Conservation (phyloP, 345 rosid species). For the Dipteronia sinensis region DNA sequence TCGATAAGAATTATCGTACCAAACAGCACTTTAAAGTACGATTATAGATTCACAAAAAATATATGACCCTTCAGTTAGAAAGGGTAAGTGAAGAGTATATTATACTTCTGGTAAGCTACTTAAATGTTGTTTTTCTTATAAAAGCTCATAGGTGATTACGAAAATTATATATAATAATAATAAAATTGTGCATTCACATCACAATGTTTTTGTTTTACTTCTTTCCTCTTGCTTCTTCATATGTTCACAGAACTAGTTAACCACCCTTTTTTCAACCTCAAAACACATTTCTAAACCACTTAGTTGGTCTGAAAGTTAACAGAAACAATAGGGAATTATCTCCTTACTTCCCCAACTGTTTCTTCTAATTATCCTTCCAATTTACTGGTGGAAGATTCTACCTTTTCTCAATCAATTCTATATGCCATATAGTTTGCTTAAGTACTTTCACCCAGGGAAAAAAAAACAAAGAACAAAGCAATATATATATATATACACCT, state of each 20-base stretch:
- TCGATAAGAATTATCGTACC: neutral
- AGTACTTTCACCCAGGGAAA: neutral
- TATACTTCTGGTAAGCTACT: neutral
- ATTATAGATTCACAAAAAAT: neutral
- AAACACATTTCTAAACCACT: neutral
- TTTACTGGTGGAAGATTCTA: neutral
- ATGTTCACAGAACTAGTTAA: neutral
- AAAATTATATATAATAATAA: no score
- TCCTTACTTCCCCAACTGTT: neutral
- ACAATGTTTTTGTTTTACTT: neutral
- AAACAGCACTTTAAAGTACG: neutral
- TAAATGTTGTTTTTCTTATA: neutral
- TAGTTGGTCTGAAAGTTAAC: neutral
- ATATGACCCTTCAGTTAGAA: neutral
- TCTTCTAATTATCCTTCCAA: neutral
- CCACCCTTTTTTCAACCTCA: neutral
- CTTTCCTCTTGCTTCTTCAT: neutral
- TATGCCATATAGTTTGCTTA: constrained; percentile 1
- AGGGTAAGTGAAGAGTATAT: neutral
- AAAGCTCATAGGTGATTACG: neutral
- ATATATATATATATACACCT: no score
- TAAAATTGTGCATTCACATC: neutral
- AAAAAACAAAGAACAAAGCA: neutral
- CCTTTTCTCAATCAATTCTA: neutral
- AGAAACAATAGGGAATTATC: neutral